Evolutionary conservation across 1,284 basidiomycete species (phyloP).

Genomic region (Cystobasidium sp.): DNA sequence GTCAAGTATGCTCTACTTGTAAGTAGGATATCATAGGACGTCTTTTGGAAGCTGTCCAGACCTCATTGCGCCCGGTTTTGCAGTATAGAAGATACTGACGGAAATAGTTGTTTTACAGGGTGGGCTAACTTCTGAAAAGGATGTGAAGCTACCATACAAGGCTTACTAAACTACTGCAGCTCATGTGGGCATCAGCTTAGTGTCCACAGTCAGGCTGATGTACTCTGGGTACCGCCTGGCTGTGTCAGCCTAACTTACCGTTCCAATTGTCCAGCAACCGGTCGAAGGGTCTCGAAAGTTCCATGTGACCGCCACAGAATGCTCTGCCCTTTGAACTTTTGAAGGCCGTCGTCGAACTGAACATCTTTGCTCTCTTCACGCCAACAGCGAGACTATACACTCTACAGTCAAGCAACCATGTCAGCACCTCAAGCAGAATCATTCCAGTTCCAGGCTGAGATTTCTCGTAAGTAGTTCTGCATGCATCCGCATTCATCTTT

Average conservation of each 20-base stretch:
- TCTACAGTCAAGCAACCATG: constrained; percentile 29
- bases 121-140: no score
- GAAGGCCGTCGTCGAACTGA: neutral
- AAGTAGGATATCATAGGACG: no score
- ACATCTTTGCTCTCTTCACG: constrained; percentile 1
- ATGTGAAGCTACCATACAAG: no score
- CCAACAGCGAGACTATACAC: constrained; percentile 7
- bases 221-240: no score
- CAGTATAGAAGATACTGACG: no score
- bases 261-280: neutral
- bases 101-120: no score
- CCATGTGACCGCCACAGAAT: constrained; percentile 14
- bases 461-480: constrained; percentile 62
- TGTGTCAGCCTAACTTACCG: neutral
- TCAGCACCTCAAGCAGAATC: constrained; percentile 45
- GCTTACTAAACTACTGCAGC: no score
- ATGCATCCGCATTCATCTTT: neutral
- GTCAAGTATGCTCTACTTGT: no score
- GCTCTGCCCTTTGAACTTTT: neutral
- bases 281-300: constrained; percentile 29
- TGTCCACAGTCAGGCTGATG: no score
- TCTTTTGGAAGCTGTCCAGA: no score
- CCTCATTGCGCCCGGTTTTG: no score
- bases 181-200: no score
- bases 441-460: constrained; percentile 84